Percentiles rank a stretch among this genome's conserved stretches.
These are phyloP conservation scores for Gleditsia sinensis DNA, from an alignment of 306 rosid genomes.

Conservation along the genomic window DNA sequence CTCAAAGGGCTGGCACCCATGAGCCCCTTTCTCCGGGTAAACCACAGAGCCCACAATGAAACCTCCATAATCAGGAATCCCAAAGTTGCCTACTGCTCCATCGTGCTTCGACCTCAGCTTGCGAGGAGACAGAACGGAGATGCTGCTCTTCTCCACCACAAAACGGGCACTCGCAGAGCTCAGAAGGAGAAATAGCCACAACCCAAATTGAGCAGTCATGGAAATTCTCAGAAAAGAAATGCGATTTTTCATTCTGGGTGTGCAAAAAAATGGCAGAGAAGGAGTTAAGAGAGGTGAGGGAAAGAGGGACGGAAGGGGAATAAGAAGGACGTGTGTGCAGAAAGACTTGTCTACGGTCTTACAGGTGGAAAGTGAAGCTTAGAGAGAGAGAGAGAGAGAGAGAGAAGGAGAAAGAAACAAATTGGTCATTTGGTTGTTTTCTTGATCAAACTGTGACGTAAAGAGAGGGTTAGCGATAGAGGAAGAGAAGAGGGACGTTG, in stretches of 20 bases:
- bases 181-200: conserved; percentile 4
- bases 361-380: conserved; percentile 25
- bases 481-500: conserved; percentile 33
- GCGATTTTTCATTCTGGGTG: conserved; percentile 24
- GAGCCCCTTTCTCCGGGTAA: conserved; percentile 57
- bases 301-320: not conserved
- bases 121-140: conserved; percentile 63
- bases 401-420: no score
- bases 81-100: conserved; percentile 85
- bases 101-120: conserved; percentile 49
- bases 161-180: conserved; percentile 52
- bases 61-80: conserved; percentile 92
- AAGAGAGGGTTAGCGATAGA: conserved; percentile 47
- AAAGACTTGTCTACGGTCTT: conserved; percentile 43
- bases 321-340: conserved; percentile 9
- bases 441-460: conserved; percentile 66
- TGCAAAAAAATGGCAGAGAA: no score
- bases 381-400: conserved; percentile 37
- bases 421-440: no score
- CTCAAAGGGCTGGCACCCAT: conserved; percentile 64
- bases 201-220: not conserved
- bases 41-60: conserved; percentile 67
- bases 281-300: not conserved
- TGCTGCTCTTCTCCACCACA: conserved; percentile 83
- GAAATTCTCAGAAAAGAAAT: conserved; percentile 40